phyloP scores from a whole-genome alignment of 2,329 filamentous ascomycete species.

The Aspergillus nomiae region DNA sequence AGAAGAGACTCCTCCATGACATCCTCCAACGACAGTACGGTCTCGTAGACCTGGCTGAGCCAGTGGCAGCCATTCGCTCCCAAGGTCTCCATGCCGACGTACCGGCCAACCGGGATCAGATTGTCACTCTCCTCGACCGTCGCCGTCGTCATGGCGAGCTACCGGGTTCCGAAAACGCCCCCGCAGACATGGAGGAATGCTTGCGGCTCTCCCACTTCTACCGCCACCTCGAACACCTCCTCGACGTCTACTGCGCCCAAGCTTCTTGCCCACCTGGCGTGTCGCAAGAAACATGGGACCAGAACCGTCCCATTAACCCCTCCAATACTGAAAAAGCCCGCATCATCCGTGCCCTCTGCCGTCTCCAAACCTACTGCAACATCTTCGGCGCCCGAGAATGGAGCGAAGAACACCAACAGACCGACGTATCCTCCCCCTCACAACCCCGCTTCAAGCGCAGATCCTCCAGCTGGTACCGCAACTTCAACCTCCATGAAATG shows the following conservation, averaged over 20 bases:
- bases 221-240: slow-evolving; percentile 7
- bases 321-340: slow-evolving; percentile 12
- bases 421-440: background rate
- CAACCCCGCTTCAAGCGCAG: background rate
- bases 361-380: slow-evolving; percentile 20
- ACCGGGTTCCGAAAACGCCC: background rate
- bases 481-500: slow-evolving; percentile 18
- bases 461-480: slow-evolving; percentile 18
- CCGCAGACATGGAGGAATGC: slow-evolving; percentile 2
- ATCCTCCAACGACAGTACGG: slow-evolving; percentile 13
- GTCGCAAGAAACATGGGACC: slow-evolving; percentile 2
- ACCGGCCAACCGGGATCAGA: slow-evolving; percentile 9
- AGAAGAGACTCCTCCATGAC: slow-evolving; percentile 13
- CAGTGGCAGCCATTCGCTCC: slow-evolving; percentile 15
- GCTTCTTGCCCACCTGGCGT: slow-evolving; percentile 4
- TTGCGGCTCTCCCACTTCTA: slow-evolving; percentile 14
- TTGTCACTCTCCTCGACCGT: slow-evolving; percentile 16
- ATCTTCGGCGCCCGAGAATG: slow-evolving; percentile 19
- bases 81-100: slow-evolving; percentile 17
- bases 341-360: slow-evolving; percentile 18
- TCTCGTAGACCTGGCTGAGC: slow-evolving; percentile 14
- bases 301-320: background rate
- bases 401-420: slow-evolving; percentile 1
- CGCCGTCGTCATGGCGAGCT: slow-evolving; percentile 12
- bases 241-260: slow-evolving; percentile 7